These are phyloP conservation scores for Pyrenochaeta sp. DNA, from an alignment of 2,329 filamentous ascomycete species.

Conservation along the genomic window DNA sequence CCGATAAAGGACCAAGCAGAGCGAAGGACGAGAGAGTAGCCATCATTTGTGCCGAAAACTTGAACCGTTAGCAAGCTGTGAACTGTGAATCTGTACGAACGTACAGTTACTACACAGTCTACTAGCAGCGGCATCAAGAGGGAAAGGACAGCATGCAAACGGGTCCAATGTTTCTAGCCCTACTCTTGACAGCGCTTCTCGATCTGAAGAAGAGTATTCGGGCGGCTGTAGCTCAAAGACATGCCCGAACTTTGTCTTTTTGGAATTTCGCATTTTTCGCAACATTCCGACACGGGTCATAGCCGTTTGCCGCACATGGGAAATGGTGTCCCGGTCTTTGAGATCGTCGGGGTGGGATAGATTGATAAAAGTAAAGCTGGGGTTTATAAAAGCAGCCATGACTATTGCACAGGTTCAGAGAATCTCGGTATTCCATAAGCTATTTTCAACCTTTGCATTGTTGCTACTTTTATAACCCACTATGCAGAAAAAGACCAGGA, in stretches of 20 bases:
- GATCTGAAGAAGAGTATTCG: background rate
- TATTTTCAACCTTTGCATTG: no score
- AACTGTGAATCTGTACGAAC: background rate
- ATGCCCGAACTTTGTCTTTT: conserved; percentile 1
- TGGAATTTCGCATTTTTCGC: background rate
- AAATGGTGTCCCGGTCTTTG: conserved; percentile 3
- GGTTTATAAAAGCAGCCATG: background rate
- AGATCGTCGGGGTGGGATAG: conserved; percentile 10
- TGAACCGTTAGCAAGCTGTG: no score
- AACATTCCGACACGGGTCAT: conserved; percentile 5
- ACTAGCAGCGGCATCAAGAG: background rate
- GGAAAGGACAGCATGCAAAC: background rate
- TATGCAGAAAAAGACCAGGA: no score
- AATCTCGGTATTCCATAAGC: background rate
- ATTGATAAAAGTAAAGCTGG: conserved; percentile 7
- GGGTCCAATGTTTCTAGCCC: background rate
- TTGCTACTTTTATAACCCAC: no score
- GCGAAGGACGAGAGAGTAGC: background rate
- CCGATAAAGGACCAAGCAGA: background rate
- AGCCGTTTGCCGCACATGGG: conserved; percentile 3
- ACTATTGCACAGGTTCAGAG: background rate
- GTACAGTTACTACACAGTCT: background rate
- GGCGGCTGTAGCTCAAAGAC: conserved; percentile 1
- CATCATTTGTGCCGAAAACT: background rate
- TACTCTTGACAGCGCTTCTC: background rate